phyloP scores from a whole-genome alignment of 1,284 basidiomycete species.

The Paramarasmius palmivorus region DNA sequence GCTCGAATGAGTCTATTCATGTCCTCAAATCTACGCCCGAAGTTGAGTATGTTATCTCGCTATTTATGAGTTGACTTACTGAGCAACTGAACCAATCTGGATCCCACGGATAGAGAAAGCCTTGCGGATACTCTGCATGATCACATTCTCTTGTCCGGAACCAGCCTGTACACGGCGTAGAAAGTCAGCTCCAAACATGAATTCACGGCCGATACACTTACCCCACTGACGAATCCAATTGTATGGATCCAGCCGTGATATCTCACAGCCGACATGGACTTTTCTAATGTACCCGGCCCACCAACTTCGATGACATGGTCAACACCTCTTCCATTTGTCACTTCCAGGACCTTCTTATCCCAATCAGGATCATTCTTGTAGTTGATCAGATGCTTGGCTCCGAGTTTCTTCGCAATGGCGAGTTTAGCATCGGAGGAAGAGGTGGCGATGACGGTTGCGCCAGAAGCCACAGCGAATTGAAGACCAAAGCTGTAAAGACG shows the following conservation, averaged over 20 bases:
- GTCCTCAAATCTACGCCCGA: constrained; percentile 38
- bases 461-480: constrained; percentile 46
- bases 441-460: constrained; percentile 49
- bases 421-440: constrained; percentile 53
- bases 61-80: constrained; percentile 14
- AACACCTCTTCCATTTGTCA: constrained; percentile 23
- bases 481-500: constrained; percentile 29
- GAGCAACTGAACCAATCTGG: constrained; percentile 22
- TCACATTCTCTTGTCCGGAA: constrained; percentile 2
- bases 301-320: constrained; percentile 33
- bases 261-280: constrained; percentile 33
- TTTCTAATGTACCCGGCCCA: constrained; percentile 32
- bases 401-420: constrained; percentile 34
- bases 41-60: background rate
- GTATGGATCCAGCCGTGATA: constrained; percentile 24
- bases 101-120: constrained; percentile 21
- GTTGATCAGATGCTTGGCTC: constrained; percentile 44
- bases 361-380: constrained; percentile 46
- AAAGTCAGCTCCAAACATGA: too few species aligned
- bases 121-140: constrained; percentile 10
- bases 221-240: constrained; percentile 23
- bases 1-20: constrained; percentile 39
- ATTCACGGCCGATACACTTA: background rate
- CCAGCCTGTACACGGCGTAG: background rate
- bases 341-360: constrained; percentile 40